A percentile compares a stretch with the other conserved stretches of the same genome.
These are phyloP conservation scores for Dioscorea dumetorum DNA, from an alignment of 106 monocot genomes.

Conservation along the genomic window DNA sequence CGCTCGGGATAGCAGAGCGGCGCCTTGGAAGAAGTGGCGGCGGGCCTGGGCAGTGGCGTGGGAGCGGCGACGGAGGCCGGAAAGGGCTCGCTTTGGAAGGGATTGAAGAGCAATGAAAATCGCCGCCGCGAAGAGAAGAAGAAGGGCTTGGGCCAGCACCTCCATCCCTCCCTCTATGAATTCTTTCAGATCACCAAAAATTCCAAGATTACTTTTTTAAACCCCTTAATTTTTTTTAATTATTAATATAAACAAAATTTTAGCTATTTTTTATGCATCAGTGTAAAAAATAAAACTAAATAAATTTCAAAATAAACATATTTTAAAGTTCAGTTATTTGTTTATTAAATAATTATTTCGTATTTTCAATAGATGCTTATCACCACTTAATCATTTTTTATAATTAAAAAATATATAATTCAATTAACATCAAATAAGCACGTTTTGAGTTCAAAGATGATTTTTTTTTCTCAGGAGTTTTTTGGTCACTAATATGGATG, in stretches of 20 bases:
- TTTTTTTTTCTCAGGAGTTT: too few species aligned
- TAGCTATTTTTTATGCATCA: background rate
- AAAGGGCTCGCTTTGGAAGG: slow-evolving; percentile 49
- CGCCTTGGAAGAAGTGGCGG: slow-evolving; percentile 87
- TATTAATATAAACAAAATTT: background rate
- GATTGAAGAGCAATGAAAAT: slow-evolving; percentile 42
- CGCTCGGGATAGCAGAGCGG: slow-evolving; percentile 68
- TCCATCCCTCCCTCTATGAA: slow-evolving; percentile 1
- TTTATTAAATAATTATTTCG: background rate
- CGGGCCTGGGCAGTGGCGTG: slow-evolving; percentile 30
- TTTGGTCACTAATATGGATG: too few species aligned
- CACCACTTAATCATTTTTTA: too few species aligned
- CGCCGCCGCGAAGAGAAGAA: slow-evolving; percentile 30
- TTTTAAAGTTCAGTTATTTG: background rate
- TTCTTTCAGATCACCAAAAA: background rate
- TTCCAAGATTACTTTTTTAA: background rate
- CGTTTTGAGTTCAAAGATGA: too few species aligned
- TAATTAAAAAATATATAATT: too few species aligned
- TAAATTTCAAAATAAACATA: background rate
- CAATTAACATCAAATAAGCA: too few species aligned
- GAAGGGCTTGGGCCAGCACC: slow-evolving; percentile 22
- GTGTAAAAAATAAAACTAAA: background rate
- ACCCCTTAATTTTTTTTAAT: background rate
- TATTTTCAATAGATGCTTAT: too few species aligned
- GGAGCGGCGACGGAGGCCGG: slow-evolving; percentile 42